phyloP scores from a whole-genome alignment of 2,329 filamentous ascomycete genomes.

The Beauveria medogensis region DNA sequence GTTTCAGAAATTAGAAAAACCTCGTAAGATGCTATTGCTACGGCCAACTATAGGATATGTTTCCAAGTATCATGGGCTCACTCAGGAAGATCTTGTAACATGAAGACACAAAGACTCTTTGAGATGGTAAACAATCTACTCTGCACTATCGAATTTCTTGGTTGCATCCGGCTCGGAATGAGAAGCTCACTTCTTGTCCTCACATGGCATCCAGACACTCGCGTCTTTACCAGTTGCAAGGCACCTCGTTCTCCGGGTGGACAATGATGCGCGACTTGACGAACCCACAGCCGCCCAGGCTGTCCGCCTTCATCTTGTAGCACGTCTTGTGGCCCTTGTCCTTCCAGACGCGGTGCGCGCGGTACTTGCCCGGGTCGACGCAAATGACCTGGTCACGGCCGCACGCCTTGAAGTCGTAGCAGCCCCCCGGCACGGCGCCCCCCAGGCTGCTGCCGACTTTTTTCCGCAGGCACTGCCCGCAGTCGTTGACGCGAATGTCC shows the following conservation, averaged over 20 bases:
- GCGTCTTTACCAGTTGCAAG: constrained; percentile 10
- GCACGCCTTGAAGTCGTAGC: constrained; percentile 9
- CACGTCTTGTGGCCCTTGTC: constrained; percentile 11
- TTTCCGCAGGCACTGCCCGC: neutral
- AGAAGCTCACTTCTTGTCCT: neutral
- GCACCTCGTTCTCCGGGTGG: neutral
- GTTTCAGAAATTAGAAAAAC: no score
- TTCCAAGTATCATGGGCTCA: no score
- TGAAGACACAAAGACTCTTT: neutral
- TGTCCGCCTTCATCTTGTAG: constrained; percentile 6
- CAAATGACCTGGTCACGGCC: constrained; percentile 11
- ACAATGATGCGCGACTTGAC: constrained; percentile 3
- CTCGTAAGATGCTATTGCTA: no score
- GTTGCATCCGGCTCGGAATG: no score
- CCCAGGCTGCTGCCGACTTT: constrained; percentile 2
- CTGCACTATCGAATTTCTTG: neutral
- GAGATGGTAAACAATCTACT: neutral
- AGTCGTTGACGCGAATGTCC: constrained; percentile 10
- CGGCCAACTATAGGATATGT: no score
- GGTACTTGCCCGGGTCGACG: constrained; percentile 9
- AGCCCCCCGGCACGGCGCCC: neutral
- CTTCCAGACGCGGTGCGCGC: constrained; percentile 13
- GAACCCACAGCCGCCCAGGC: constrained; percentile 6
- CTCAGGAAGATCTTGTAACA: no score
- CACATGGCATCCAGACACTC: neutral